phyloP scores from a whole-genome alignment of 1,284 basidiomycete genomes.

The Trametes versicolor region DNA sequence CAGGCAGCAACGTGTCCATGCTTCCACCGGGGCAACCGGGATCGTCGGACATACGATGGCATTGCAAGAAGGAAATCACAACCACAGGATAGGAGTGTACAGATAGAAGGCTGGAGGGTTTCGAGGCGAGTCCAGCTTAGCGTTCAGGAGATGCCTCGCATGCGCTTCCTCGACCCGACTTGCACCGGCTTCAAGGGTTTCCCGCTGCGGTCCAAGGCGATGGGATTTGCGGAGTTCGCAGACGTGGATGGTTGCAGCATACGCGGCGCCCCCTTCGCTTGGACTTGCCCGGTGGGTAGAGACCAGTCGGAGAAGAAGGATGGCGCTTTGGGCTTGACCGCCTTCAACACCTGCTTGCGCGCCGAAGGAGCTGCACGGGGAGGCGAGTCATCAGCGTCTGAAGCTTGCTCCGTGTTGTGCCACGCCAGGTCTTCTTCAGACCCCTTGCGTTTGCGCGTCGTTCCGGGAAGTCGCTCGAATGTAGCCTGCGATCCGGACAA shows the following conservation, averaged over 20 bases:
- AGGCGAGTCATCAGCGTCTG: not conserved
- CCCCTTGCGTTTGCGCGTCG: slow-evolving; percentile 19
- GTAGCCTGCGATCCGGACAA: slow-evolving; percentile 6
- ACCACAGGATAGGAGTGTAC: not conserved
- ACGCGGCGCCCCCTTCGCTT: slow-evolving; percentile 16
- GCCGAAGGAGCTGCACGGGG: not conserved
- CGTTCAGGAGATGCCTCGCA: slow-evolving; percentile 13
- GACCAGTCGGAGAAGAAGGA: slow-evolving; percentile 29
- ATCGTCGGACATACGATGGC: not conserved
- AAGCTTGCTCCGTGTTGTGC: not conserved
- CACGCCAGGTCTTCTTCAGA: slow-evolving; percentile 19
- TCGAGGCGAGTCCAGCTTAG: not conserved
- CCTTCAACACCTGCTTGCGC: not conserved
- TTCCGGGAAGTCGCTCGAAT: not conserved
- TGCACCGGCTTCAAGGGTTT: slow-evolving; percentile 30
- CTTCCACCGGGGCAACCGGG: not conserved
- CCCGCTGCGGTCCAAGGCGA: slow-evolving; percentile 34
- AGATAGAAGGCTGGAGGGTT: not conserved
- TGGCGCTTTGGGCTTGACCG: not conserved
- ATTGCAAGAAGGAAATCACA: not conserved
- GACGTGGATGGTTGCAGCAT: not conserved
- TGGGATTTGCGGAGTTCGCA: slow-evolving; percentile 16
- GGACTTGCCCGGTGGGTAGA: slow-evolving; percentile 7
- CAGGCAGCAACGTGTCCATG: not conserved
- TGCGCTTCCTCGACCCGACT: slow-evolving; percentile 32